A percentile compares a stretch with the other conserved stretches of the same genome.
Evolutionary conservation across 1,284 basidiomycete genomes (phyloP).

Genomic region (Austropuccinia psidii): DNA sequence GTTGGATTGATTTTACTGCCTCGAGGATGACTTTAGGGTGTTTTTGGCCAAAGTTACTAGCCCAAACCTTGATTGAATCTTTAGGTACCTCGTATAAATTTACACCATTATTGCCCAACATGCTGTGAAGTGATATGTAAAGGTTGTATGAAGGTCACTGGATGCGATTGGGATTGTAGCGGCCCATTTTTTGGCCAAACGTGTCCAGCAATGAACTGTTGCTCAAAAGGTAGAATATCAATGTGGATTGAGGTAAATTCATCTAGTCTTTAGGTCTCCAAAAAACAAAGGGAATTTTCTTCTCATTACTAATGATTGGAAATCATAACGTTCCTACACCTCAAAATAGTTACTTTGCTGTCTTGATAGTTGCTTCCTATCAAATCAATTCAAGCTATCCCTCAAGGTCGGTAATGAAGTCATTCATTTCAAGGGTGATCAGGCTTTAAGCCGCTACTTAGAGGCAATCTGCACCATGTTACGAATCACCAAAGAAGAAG

Average conservation of each 20-base stretch:
- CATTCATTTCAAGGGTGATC: constrained; percentile 4
- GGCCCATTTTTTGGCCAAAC: constrained; percentile 3
- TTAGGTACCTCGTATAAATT: neutral
- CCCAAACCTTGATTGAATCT: neutral
- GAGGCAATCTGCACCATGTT: neutral
- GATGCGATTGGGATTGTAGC: constrained; percentile 18
- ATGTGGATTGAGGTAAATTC: constrained; percentile 26
- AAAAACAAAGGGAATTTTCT: neutral
- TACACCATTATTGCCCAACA: constrained; percentile 19
- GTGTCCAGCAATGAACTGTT: constrained; percentile 19
- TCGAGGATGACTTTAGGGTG: no score
- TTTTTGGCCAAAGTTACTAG: no score
- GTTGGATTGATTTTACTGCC: no score
- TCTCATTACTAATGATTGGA: neutral
- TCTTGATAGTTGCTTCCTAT: constrained; percentile 23
- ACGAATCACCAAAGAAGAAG: neutral
- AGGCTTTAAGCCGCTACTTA: constrained; percentile 16
- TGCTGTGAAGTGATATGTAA: constrained; percentile 23
- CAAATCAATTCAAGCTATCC: constrained; percentile 1
- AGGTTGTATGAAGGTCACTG: constrained; percentile 14
- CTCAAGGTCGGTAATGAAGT: constrained; percentile 9
- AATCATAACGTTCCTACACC: neutral
- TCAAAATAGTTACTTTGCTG: neutral
- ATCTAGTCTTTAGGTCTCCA: neutral
- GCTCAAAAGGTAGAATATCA: constrained; percentile 4